Evolutionary conservation across 768 basidiomycete species (phyloP).

Genomic region (Amanita subjunquillea): DNA sequence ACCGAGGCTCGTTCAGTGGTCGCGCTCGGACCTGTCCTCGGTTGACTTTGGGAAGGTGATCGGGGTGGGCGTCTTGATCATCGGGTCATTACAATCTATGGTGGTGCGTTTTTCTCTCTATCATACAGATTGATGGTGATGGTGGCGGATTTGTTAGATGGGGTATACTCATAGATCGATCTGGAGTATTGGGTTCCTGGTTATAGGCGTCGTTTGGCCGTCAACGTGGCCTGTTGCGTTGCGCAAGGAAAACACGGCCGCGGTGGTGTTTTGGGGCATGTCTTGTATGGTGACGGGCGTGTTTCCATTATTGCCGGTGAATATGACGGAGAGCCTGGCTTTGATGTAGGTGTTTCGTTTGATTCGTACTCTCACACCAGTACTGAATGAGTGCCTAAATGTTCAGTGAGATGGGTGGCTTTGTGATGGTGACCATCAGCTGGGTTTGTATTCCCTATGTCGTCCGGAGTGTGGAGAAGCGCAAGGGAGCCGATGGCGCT

Average conservation of each 20-base stretch:
- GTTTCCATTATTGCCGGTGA: slow-evolving; percentile 65
- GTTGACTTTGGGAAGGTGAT: slow-evolving; percentile 1
- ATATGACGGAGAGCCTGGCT: slow-evolving; percentile 53
- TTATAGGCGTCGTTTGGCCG: slow-evolving; percentile 63
- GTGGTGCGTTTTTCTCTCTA: slow-evolving; percentile 40
- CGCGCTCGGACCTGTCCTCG: slow-evolving; percentile 1
- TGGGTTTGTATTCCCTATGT: slow-evolving; percentile 7
- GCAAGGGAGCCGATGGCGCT: neutral
- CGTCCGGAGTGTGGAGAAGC: slow-evolving; percentile 2
- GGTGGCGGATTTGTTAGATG: slow-evolving; percentile 23
- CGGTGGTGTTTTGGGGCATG: slow-evolving; percentile 31
- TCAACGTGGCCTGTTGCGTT: slow-evolving; percentile 34
- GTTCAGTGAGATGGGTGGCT: slow-evolving; percentile 37
- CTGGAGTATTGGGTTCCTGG: slow-evolving; percentile 58
- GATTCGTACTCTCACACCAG: neutral
- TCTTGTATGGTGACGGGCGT: slow-evolving; percentile 46
- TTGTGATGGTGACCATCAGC: slow-evolving; percentile 29
- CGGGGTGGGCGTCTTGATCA: slow-evolving; percentile 17
- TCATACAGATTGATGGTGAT: neutral
- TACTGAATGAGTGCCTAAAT: neutral
- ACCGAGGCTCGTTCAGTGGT: slow-evolving; percentile 8
- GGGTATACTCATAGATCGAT: slow-evolving; percentile 65
- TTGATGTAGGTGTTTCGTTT: slow-evolving; percentile 40
- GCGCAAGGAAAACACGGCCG: slow-evolving; percentile 13
- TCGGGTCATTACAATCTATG: slow-evolving; percentile 51